Percentiles rank a stretch among this genome's conserved stretches.
Conservation (phyloP, 202 grass and related monocot species). For the Bolboschoenoplectus hybrid region DNA sequence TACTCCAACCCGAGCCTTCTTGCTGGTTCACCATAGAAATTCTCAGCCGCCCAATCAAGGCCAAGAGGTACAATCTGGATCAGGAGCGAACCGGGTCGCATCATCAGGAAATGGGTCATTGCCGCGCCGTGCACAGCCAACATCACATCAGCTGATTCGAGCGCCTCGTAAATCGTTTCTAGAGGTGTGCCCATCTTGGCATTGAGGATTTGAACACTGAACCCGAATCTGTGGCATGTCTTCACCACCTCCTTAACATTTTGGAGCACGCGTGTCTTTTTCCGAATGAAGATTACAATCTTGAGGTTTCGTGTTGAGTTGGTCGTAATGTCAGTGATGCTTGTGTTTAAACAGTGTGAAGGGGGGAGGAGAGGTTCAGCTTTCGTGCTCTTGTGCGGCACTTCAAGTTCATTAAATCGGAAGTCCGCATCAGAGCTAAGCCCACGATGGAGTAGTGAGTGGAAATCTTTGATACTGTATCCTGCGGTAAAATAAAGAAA, state of each 20-base stretch:
- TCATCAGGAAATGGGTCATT: conserved; percentile 96
- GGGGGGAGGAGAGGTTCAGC: conserved; percentile 36
- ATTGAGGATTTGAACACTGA: conserved; percentile 85
- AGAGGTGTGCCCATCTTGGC: conserved; percentile 64
- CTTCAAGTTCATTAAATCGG: background rate
- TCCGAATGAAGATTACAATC: conserved; percentile 84
- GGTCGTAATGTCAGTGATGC: conserved; percentile 10
- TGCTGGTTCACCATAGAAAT: conserved; percentile 93
- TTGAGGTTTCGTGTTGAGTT: conserved; percentile 54
- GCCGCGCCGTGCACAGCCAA: conserved; percentile 92
- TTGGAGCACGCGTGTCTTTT: conserved; percentile 70
- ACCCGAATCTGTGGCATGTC: conserved; percentile 62
- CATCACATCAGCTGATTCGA: conserved; percentile 74
- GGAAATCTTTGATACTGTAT: conserved; percentile 78
- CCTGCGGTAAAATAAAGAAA: conserved; percentile 38
- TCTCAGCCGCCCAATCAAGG: conserved; percentile 85
- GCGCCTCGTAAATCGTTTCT: conserved; percentile 59
- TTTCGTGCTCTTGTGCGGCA: conserved; percentile 33
- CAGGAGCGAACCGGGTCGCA: conserved; percentile 71
- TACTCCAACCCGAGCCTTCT: conserved; percentile 74
- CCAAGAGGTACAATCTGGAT: conserved; percentile 96
- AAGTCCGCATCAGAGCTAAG: conserved; percentile 46
- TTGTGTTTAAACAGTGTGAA: conserved; percentile 37
- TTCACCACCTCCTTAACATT: conserved; percentile 77
- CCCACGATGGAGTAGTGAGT: conserved; percentile 68